Base-by-base conservation (phyloP, 352 stramenopile species). In the Pythium coloratum region DNA sequence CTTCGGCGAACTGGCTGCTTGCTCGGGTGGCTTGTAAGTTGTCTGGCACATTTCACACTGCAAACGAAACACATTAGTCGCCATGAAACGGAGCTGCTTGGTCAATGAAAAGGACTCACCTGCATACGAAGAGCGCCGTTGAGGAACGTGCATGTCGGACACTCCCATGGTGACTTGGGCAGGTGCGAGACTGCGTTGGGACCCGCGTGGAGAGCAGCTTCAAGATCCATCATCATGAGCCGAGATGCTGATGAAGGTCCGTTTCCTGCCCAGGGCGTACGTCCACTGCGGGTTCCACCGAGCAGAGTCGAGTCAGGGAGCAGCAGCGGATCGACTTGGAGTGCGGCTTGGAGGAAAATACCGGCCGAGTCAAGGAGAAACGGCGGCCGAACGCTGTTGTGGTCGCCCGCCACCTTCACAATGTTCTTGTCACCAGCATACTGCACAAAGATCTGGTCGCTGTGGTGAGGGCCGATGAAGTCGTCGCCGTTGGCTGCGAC, bases 361-460 rank as follows among this genome's bases (percentile, higher is more conserved):
- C 86, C 92, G 13, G 94, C 94, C 8, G 89, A 98, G 75, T 99
- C 95, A 58, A 98, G 88, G 51, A 99, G 83, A 69, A 98, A 99
- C 46, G 95, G 88, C 9, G 97, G 97, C 6, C 97, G 81, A 28
- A 92, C 85, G 40, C 81, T 98, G 77, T 99, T 99, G 81, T 99
- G 97, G 76, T 99, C 97, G 40, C 97, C 97, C 55, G 98, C 88
- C 6, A 99, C 96, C 57, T 99, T 92, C 12, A 99, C 94, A 3
- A 99, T 73, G 70, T 99, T 99, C 73, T 99, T 99, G 79, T 99
- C 97, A 14, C 97, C 97, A 1, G 91, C 96, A 70, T 99, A 99
- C 49, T 87, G 82, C 16, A 74, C 84, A 75, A 79, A 93, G 13
- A 94, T 77, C 61, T 86, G 76, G 44, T 92, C 82, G 54, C 84